These are phyloP conservation scores for Malassezia japonica DNA, from an alignment of 1,284 basidiomycete genomes.

Conservation along the genomic window DNA sequence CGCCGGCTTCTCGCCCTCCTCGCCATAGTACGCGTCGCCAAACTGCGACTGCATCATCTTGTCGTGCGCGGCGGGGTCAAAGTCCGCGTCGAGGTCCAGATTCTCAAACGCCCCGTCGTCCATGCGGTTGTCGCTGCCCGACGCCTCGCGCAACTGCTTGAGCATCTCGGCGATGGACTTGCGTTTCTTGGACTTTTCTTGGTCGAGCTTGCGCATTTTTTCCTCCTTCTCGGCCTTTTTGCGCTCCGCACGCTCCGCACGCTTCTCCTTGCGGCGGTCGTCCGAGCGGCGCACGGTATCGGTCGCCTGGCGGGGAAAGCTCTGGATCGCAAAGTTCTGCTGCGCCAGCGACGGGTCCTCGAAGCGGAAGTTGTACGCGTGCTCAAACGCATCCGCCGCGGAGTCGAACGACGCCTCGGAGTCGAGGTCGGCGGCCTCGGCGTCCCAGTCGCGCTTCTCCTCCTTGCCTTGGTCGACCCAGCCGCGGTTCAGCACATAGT, in stretches of 20 bases:
- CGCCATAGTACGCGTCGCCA: slow-evolving; percentile 37
- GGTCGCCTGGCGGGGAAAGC: slow-evolving; percentile 34
- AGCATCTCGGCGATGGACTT: slow-evolving; percentile 40
- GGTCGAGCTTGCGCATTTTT: slow-evolving; percentile 38
- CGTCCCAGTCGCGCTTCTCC: slow-evolving; percentile 32
- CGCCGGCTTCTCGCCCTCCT: slow-evolving; percentile 57
- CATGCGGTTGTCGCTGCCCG: slow-evolving; percentile 26
- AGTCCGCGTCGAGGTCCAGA: slow-evolving; percentile 40
- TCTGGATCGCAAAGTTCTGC: slow-evolving; percentile 31
- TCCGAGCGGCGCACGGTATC: slow-evolving; percentile 38
- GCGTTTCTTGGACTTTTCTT: slow-evolving; percentile 36
- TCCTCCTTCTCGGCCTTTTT: slow-evolving; percentile 42
- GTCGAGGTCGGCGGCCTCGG: slow-evolving; percentile 44
- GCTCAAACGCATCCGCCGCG: slow-evolving; percentile 44
- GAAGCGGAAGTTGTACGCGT: slow-evolving; percentile 47
- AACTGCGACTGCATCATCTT: slow-evolving; percentile 36
- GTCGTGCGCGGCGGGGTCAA: slow-evolving; percentile 45
- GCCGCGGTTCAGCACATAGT: slow-evolving; percentile 45
- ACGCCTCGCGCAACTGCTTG: slow-evolving; percentile 33
- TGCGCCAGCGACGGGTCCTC: slow-evolving; percentile 33
- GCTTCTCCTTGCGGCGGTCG: slow-evolving; percentile 38
- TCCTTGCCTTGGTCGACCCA: slow-evolving; percentile 35
- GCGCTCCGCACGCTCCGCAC: slow-evolving; percentile 35
- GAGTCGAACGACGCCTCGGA: slow-evolving; percentile 42
- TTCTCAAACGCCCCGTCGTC: slow-evolving; percentile 26